Evolutionary conservation across 106 monocot genomes (phyloP).

Genomic region (Gastrodia elata): DNA sequence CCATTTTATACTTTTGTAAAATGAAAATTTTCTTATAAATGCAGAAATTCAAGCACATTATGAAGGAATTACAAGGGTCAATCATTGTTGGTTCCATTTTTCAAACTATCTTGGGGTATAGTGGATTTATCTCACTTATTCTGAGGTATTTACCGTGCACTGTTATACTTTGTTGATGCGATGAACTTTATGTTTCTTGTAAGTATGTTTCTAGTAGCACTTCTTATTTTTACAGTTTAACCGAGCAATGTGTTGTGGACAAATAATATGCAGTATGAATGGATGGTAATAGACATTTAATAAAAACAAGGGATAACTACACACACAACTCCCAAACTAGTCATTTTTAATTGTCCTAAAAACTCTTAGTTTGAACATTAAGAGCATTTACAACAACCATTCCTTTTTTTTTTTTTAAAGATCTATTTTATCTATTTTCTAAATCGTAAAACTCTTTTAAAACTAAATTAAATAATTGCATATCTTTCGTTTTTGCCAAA

Average conservation of each 20-base stretch:
- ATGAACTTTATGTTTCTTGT: neutral
- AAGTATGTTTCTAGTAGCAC: neutral
- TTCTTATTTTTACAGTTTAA: neutral
- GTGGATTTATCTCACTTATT: slow-evolving; percentile 93
- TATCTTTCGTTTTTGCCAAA: no score
- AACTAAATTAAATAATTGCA: no score
- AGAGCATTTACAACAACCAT: no score
- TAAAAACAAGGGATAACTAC: no score
- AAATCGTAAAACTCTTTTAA: no score
- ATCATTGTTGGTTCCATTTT: slow-evolving; percentile 86
- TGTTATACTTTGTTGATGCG: neutral
- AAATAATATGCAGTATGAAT: no score
- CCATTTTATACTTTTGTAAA: neutral
- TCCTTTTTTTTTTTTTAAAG: no score
- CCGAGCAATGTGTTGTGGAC: neutral
- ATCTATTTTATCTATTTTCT: no score
- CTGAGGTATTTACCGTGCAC: slow-evolving; percentile 46
- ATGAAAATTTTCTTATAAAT: slow-evolving; percentile 3
- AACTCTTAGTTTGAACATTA: no score
- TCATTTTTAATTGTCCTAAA: neutral
- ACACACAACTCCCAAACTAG: no score
- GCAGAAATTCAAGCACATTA: slow-evolving; percentile 97
- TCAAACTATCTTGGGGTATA: slow-evolving; percentile 83
- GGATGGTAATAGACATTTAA: no score
- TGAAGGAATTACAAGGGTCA: slow-evolving; percentile 96